phyloP scores from a whole-genome alignment of 2,329 filamentous ascomycete species.

The Aspergillus sp. region DNA sequence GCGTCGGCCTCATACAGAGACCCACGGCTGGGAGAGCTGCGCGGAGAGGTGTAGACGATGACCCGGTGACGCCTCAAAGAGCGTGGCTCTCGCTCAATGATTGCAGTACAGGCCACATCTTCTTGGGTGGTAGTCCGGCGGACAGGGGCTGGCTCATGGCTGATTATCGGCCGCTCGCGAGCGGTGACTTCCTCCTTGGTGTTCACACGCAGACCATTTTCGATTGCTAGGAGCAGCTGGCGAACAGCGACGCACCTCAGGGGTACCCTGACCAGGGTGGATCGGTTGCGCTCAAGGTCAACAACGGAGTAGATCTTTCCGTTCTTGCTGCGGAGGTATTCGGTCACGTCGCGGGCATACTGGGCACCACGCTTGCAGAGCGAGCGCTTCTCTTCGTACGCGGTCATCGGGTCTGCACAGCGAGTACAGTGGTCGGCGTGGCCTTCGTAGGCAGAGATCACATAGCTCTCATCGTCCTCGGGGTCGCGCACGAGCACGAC shows the following conservation, averaged over 20 bases:
- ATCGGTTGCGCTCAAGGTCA: slow-evolving; percentile 41
- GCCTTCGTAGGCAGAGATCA: slow-evolving; percentile 39
- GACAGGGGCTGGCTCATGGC: slow-evolving; percentile 35
- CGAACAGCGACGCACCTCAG: slow-evolving; percentile 36
- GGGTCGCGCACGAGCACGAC: slow-evolving; percentile 37
- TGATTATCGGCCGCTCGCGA: slow-evolving; percentile 22
- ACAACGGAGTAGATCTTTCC: slow-evolving; percentile 45
- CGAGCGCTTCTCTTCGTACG: slow-evolving; percentile 23
- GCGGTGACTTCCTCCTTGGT: slow-evolving; percentile 12
- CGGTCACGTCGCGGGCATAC: slow-evolving; percentile 36
- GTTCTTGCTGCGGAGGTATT: slow-evolving; percentile 40
- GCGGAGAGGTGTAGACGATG: slow-evolving; percentile 40
- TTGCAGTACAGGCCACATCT: slow-evolving; percentile 21
- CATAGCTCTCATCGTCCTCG: slow-evolving; percentile 38
- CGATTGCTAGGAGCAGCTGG: slow-evolving; percentile 45
- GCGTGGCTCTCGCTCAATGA: slow-evolving; percentile 32
- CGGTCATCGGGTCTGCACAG: slow-evolving; percentile 34
- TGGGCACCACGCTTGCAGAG: slow-evolving; percentile 41
- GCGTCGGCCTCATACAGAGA: slow-evolving; percentile 39
- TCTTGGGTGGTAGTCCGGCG: slow-evolving; percentile 26
- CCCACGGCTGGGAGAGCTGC: slow-evolving; percentile 35
- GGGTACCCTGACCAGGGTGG: slow-evolving; percentile 47
- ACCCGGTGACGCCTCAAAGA: slow-evolving; percentile 30
- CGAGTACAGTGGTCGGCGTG: slow-evolving; percentile 38
- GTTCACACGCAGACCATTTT: slow-evolving; percentile 40